These are phyloP conservation scores for Monosporascus sp. DNA, from an alignment of 2,329 filamentous ascomycete species.

Conservation along the genomic window DNA sequence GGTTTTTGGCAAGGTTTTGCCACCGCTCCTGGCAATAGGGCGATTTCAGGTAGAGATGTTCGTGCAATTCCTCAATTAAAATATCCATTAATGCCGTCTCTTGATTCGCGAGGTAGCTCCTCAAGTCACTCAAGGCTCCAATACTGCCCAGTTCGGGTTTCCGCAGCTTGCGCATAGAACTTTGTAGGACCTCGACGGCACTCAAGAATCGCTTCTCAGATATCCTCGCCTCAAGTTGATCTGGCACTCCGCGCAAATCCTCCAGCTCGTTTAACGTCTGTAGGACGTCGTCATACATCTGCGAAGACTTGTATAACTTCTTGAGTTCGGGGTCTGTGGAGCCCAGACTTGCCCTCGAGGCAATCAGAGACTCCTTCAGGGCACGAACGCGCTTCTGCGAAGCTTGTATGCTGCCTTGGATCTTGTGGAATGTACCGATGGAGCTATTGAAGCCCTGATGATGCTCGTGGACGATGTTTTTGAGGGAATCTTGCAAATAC, in stretches of 20 bases:
- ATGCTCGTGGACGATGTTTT: constrained; percentile 95
- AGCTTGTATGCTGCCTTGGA: constrained; percentile 84
- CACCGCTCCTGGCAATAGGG: constrained; percentile 96
- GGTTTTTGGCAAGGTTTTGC: constrained; percentile 73
- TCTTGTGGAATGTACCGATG: constrained; percentile 98
- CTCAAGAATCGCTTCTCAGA: constrained; percentile 93
- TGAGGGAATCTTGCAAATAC: constrained; percentile 87
- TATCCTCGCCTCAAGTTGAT: constrained; percentile 88
- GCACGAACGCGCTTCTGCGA: constrained; percentile 81
- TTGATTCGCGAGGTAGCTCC: constrained; percentile 86
- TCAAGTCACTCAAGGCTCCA: constrained; percentile 78
- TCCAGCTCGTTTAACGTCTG: constrained; percentile 81
- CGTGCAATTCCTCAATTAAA: constrained; percentile 92
- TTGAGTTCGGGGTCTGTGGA: constrained; percentile 87
- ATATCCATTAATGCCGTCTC: constrained; percentile 91
- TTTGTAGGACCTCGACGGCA: constrained; percentile 87
- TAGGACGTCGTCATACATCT: constrained; percentile 85
- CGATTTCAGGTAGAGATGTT: constrained; percentile 95
- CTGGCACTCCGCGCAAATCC: constrained; percentile 81
- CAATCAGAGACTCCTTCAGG: constrained; percentile 76
- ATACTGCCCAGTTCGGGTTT: constrained; percentile 89
- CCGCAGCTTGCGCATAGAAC: constrained; percentile 75
- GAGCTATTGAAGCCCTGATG: constrained; percentile 99
- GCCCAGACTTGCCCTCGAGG: constrained; percentile 76
- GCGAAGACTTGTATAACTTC: constrained; percentile 80